Evolutionary conservation across 768 basidiomycete genomes (phyloP).

Genomic region (Termitomyces titanicus): DNA sequence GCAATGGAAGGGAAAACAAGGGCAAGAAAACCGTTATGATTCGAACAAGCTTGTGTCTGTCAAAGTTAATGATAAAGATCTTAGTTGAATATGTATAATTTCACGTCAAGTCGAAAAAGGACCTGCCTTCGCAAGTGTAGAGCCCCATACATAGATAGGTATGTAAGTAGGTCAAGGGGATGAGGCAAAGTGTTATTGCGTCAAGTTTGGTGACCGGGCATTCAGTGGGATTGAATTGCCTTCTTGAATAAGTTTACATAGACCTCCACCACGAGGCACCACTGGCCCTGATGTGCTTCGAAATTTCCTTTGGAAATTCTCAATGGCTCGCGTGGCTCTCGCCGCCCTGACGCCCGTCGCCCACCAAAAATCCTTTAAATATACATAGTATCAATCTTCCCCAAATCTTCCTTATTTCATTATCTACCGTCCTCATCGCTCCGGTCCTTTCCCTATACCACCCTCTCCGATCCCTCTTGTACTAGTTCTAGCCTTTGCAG

Average conservation of each 20-base stretch:
- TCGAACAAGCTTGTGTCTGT: too few species aligned
- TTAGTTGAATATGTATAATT: neutral
- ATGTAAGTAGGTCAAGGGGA: neutral
- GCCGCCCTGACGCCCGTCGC: conserved; percentile 10
- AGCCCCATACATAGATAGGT: too few species aligned
- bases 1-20: neutral
- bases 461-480: neutral
- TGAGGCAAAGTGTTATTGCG: neutral
- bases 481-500: neutral
- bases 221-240: conserved; percentile 10
- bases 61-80: neutral
- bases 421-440: conserved; percentile 5
- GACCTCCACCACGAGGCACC: conserved; percentile 13
- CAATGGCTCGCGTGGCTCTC: conserved; percentile 15
- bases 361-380: conserved; percentile 14
- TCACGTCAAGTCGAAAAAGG: neutral
- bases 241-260: neutral
- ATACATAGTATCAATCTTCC: conserved; percentile 10
- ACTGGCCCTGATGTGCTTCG: conserved; percentile 11
- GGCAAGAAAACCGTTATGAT: neutral
- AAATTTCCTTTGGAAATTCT: conserved; percentile 10
- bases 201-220: neutral
- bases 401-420: conserved; percentile 5
- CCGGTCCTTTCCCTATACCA: neutral
- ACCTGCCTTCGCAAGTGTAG: too few species aligned